Percentiles rank a stretch among this genome's conserved stretches.
These are phyloP conservation scores for Cystofilobasidium macerans DNA, from an alignment of 768 basidiomycete genomes.

Conservation along the genomic window DNA sequence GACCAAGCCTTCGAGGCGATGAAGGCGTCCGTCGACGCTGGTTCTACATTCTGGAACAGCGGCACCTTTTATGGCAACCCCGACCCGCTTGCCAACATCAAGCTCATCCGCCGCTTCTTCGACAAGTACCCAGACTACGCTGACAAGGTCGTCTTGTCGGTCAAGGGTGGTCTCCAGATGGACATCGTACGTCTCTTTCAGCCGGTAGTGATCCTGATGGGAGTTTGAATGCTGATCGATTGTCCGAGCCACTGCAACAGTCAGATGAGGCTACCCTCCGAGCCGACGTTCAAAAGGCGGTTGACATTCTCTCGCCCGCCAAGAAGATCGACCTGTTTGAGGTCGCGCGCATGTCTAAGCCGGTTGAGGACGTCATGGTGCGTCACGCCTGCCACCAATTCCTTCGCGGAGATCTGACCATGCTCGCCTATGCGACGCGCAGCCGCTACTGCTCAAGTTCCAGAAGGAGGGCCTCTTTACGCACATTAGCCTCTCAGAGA, in stretches of 20 bases:
- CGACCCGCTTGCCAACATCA: slow-evolving; percentile 42
- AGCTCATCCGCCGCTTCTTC: slow-evolving; percentile 48
- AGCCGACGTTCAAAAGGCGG: slow-evolving; percentile 45
- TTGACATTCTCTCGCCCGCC: slow-evolving; percentile 44
- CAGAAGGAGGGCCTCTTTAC: slow-evolving; percentile 49
- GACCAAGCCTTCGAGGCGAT: slow-evolving; percentile 39
- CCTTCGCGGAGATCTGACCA: neutral
- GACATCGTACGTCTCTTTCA: neutral
- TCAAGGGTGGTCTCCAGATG: slow-evolving; percentile 41
- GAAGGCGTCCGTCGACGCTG: slow-evolving; percentile 41
- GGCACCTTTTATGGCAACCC: slow-evolving; percentile 48
- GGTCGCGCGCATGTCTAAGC: slow-evolving; percentile 39
- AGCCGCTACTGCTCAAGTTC: slow-evolving; percentile 40
- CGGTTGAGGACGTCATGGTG: slow-evolving; percentile 11
- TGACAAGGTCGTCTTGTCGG: slow-evolving; percentile 45
- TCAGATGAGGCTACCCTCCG: slow-evolving; percentile 42
- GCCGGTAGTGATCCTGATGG: no score
- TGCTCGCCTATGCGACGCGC: neutral
- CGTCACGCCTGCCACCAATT: neutral
- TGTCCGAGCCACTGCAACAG: neutral
- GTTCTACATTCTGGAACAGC: slow-evolving; percentile 35
- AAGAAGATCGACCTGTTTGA: slow-evolving; percentile 56
- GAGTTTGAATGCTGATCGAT: no score
- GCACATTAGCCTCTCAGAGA: slow-evolving; percentile 53
- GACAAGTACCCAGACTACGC: slow-evolving; percentile 41